These are phyloP conservation scores for Penicillium tannophilum DNA, from an alignment of 495 filamentous ascomycete species.

Conservation along the genomic window DNA sequence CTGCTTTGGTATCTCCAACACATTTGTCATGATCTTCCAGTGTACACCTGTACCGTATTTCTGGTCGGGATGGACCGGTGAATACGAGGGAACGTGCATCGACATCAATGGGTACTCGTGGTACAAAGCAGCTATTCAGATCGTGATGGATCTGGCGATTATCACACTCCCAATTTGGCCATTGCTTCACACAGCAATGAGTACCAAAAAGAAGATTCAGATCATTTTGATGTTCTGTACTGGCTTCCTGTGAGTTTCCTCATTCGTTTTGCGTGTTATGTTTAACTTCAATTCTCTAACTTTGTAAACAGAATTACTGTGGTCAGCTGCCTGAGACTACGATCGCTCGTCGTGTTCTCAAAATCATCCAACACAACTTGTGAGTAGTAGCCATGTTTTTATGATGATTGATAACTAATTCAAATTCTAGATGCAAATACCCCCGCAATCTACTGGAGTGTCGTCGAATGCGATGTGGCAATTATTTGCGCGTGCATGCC, in stretches of 20 bases:
- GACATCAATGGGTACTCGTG: slow-evolving; percentile 26
- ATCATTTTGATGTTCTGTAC: slow-evolving; percentile 55
- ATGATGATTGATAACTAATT: background rate
- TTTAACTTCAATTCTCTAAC: background rate
- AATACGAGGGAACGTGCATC: slow-evolving; percentile 26
- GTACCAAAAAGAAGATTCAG: slow-evolving; percentile 48
- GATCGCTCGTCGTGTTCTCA: slow-evolving; percentile 37
- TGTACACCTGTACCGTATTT: slow-evolving; percentile 37
- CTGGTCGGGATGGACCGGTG: slow-evolving; percentile 35
- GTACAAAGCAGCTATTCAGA: slow-evolving; percentile 28
- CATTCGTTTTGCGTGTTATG: background rate
- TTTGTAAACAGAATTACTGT: slow-evolving; percentile 27
- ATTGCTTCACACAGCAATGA: slow-evolving; percentile 44
- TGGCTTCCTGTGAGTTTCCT: slow-evolving; percentile 50
- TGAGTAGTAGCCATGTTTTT: slow-evolving; percentile 11
- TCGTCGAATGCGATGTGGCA: slow-evolving; percentile 49
- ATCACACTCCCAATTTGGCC: slow-evolving; percentile 45
- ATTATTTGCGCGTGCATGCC: slow-evolving; percentile 50
- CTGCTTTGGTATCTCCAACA: slow-evolving; percentile 32
- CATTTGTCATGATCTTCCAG: slow-evolving; percentile 37
- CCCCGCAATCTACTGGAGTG: slow-evolving; percentile 48
- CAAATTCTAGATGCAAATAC: slow-evolving; percentile 35
- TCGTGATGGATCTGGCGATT: slow-evolving; percentile 28
- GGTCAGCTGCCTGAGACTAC: slow-evolving; percentile 42
- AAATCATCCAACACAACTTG: slow-evolving; percentile 35